These are phyloP conservation scores for Rhodotorula babjevae DNA, from an alignment of 768 basidiomycete species.

Conservation along the genomic window DNA sequence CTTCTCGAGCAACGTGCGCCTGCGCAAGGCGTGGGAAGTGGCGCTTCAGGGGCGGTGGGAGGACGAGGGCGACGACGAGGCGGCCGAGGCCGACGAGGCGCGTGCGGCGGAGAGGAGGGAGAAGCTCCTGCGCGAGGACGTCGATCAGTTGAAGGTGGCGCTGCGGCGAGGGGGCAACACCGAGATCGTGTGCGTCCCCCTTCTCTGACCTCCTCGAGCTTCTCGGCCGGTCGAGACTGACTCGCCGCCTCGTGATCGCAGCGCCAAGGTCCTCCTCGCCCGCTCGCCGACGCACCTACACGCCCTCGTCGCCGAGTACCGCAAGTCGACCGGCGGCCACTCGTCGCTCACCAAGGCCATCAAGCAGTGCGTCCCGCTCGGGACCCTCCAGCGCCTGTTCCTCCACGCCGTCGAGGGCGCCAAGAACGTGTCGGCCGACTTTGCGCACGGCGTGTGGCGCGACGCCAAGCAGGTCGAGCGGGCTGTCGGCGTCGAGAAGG, in stretches of 20 bases:
- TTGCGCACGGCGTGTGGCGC: slow-evolving; percentile 6
- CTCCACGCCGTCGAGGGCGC: slow-evolving; percentile 26
- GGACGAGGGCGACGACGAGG: not conserved
- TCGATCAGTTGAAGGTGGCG: slow-evolving; percentile 36
- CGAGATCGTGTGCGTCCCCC: slow-evolving; percentile 24
- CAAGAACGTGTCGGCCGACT: slow-evolving; percentile 9
- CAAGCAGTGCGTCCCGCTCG: slow-evolving; percentile 24
- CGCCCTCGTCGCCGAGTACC: slow-evolving; percentile 23
- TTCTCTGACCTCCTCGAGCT: too few species aligned
- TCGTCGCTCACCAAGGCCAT: slow-evolving; percentile 30
- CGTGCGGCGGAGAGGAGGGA: slow-evolving; percentile 1
- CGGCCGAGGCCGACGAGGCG: not conserved
- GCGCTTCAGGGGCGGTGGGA: slow-evolving; percentile 34
- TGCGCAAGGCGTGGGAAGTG: slow-evolving; percentile 33
- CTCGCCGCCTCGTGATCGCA: not conserved
- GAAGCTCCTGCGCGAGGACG: slow-evolving; percentile 26
- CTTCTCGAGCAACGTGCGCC: slow-evolving; percentile 14
- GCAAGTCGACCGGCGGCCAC: slow-evolving; percentile 20
- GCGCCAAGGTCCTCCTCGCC: slow-evolving; percentile 35
- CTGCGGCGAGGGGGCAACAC: slow-evolving; percentile 27
- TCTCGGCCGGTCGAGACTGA: not conserved
- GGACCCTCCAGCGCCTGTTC: slow-evolving; percentile 16
- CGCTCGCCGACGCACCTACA: slow-evolving; percentile 25
- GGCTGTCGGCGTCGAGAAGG: slow-evolving; percentile 15
- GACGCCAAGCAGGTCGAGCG: slow-evolving; percentile 23